Evolutionary conservation across 208 protist species (phyloP).

Genomic region (Wallacemonas sp.): DNA sequence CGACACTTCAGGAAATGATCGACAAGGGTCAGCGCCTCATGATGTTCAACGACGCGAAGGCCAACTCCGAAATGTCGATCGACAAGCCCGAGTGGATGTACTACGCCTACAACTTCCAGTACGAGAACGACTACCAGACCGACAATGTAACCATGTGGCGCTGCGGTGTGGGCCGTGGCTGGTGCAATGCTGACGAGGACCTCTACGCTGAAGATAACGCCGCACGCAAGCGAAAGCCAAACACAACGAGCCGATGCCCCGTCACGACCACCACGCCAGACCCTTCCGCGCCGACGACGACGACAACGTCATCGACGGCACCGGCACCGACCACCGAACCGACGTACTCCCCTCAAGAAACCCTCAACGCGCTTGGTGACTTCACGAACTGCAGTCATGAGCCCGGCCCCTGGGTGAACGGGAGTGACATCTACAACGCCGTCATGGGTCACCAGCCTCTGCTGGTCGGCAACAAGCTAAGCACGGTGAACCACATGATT

Average conservation of each 20-base stretch:
- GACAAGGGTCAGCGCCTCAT: conserved; percentile 21
- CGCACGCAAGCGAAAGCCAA: background rate
- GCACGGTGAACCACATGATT: conserved; percentile 41
- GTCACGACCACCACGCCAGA: background rate
- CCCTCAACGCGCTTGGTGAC: background rate
- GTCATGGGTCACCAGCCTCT: conserved; percentile 15
- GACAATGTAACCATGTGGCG: conserved; percentile 10
- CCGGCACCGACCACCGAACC: background rate
- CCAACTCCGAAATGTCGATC: background rate
- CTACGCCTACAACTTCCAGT: conserved; percentile 33
- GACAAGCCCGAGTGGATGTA: conserved; percentile 27
- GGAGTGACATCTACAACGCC: conserved; percentile 30
- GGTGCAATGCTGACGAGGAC: conserved; percentile 15
- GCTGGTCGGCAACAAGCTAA: conserved; percentile 26
- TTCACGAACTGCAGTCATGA: conserved; percentile 29
- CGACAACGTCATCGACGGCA: background rate
- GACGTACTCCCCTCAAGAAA: background rate
- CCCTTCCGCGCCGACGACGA: background rate
- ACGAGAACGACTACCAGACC: conserved; percentile 39
- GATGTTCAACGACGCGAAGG: conserved; percentile 29
- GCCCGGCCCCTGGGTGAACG: conserved; percentile 20
- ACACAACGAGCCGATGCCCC: background rate
- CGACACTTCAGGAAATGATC: conserved; percentile 27
- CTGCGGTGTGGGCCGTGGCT: conserved; percentile 29
- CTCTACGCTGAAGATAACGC: background rate